phyloP scores from a whole-genome alignment of 2,329 filamentous ascomycete species.

The Phaeosphaeria sp. region DNA sequence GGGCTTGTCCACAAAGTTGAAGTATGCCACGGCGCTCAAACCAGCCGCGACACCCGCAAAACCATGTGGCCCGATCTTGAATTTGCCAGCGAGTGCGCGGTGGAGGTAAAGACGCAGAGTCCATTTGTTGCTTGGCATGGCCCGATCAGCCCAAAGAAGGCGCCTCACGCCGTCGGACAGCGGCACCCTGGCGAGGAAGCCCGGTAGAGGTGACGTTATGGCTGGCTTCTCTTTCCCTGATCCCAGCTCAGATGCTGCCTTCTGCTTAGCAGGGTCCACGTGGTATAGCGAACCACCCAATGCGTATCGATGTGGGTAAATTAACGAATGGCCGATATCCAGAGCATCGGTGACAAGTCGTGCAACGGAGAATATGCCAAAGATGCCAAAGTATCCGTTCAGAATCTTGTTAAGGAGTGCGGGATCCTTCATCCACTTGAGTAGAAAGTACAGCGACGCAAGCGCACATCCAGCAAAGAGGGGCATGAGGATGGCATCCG shows the following conservation, averaged over 20 bases:
- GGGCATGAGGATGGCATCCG: slow-evolving; percentile 85
- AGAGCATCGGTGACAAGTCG: slow-evolving; percentile 76
- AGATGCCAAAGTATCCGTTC: slow-evolving; percentile 80
- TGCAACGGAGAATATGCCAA: slow-evolving; percentile 78
- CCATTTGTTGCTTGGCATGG: slow-evolving; percentile 58
- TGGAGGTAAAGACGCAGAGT: slow-evolving; percentile 61
- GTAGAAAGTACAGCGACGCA: slow-evolving; percentile 80
- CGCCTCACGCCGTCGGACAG: slow-evolving; percentile 47
- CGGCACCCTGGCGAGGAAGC: slow-evolving; percentile 55
- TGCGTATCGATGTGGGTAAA: slow-evolving; percentile 77
- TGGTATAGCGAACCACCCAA: slow-evolving; percentile 59
- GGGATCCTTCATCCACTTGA: slow-evolving; percentile 87
- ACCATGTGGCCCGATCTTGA: slow-evolving; percentile 62
- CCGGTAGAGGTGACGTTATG: slow-evolving; percentile 58
- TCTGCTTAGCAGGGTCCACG: slow-evolving; percentile 45
- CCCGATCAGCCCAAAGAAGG: slow-evolving; percentile 58
- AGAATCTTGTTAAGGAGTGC: slow-evolving; percentile 82
- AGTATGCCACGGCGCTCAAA: slow-evolving; percentile 66
- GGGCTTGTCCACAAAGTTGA: slow-evolving; percentile 65
- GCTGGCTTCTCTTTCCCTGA: slow-evolving; percentile 23
- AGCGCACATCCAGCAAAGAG: slow-evolving; percentile 76
- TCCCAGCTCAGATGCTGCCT: slow-evolving; percentile 42
- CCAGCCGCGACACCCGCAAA: slow-evolving; percentile 64
- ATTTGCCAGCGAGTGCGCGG: slow-evolving; percentile 55
- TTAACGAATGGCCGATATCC: slow-evolving; percentile 67